Evolutionary conservation across 2,329 filamentous ascomycete genomes (phyloP), one percentile per base, ranked within the genome.

Genomic region (Chrysosporium queenslandicum): DNA sequence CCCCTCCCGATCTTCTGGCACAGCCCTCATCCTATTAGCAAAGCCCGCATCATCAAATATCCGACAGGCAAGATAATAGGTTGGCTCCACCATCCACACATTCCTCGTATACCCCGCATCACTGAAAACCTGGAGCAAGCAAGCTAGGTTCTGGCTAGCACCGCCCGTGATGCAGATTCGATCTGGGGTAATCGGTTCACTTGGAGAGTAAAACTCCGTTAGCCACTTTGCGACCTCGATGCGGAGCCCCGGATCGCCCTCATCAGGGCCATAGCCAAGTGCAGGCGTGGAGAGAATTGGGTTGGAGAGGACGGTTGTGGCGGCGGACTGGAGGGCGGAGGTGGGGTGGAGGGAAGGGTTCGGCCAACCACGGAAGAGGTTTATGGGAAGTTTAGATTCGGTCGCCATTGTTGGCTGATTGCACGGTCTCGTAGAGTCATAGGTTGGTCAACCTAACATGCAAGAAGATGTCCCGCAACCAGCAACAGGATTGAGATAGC

Each of bases 21-120:
- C 77, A 1, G 81, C 84, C 46, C 76, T 76, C 63, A 94, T 63
- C 32, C 81, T 78, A 2, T 77, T 77, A 3, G 74, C 72, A 58
- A 94, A 88, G 0, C 87, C 85, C 4, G 82, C 76, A 67, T 96
- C 90, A 53, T 86, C 82, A 62, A 95, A 89, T 52, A 94, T 86
- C n/a, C 83, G 77, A 62, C 86, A 89, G 0, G 83, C 86, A n/a
- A 94, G 74, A 67, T 87, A 86, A 64, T 94, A 95, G 43, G 84
- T 85, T 3, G 90, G 90, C 18, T 85, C 81, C 1, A 89, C 81
- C 68, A 90, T 78, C 85, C 87, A 95, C 8, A 94, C 75, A 58
- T 80, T 80, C 42, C 78, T 74, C 1, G 90, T 95, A 62, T 82
- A 84, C 2, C 74, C 68, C 0, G 87, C 85, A 65, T 95, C 90